Evolutionary conservation across 164 flowering plant species (phyloP), one percentile per base, ranked within the genome.

Genomic region (Stephania cephalantha): DNA sequence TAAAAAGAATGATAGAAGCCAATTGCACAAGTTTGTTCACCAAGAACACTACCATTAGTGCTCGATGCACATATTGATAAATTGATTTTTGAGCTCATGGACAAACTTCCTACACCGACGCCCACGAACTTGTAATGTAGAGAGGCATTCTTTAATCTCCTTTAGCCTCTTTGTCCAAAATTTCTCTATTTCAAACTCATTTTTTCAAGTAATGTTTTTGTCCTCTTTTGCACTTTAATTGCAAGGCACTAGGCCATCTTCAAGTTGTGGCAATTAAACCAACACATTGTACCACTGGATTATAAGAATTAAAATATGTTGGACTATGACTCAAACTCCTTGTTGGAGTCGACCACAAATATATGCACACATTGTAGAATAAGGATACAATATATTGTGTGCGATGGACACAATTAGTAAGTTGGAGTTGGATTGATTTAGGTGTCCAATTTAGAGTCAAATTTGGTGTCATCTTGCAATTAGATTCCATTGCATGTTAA

Each of bases 191-290:
- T 75, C 71, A 48, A 83, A 82, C 31, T 71, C 70, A 17, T 69
- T 45, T 17, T 58, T 76, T n/a, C 75, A 12, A 50, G 70, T 68
- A 73, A 12, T 53, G 71, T 6, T 73, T 81, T 18, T 50, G 75
- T 73, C 42, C 75, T n/a, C 44, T 79, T 3, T 85, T 84, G 74
- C 88, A 87, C 72, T 80, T 76, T 77, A 79, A 86, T 48, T 79
- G 77, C 17, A 83, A 79, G 45, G 87, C 87, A 25, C 42, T 50
- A 68, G 85, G 85, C 88, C 90, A 88, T 78, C 91, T 81, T 35
- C 48, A 46, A 61, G 88, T 86, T 0, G 90, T 91, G 50, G 85
- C 87, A 73, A 88, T 78, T 15, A 85, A 84, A 8, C 93, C 90
- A 10, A 82, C 80, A 10, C 55, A n/a, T n/a, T n/a, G n/a, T n/a